These are phyloP conservation scores for Saksenaea vasiformis DNA, from an alignment of 371 early-diverging fungal genomes.

Conservation along the genomic window DNA sequence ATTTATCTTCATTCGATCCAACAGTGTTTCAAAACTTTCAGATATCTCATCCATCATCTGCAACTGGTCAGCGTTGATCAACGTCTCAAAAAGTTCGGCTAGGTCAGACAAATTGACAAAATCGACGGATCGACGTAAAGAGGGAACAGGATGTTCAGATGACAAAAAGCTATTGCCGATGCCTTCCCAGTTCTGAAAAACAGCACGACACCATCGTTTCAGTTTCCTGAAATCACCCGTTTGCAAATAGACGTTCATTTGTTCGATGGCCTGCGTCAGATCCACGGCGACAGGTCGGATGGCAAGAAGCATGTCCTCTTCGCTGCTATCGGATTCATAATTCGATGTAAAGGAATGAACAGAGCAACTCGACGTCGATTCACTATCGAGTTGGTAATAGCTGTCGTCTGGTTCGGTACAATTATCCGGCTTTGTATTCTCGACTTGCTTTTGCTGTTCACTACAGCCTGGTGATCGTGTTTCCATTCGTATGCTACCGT, in stretches of 20 bases:
- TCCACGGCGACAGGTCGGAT: slow-evolving; percentile 29
- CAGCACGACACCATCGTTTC: slow-evolving; percentile 33
- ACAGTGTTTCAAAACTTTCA: slow-evolving; percentile 41
- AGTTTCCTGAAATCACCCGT: slow-evolving; percentile 4
- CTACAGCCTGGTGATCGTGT: background rate
- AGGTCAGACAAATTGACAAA: slow-evolving; percentile 6
- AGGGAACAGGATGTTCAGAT: background rate
- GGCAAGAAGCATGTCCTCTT: slow-evolving; percentile 29
- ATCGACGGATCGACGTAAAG: slow-evolving; percentile 2
- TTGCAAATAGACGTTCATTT: slow-evolving; percentile 14
- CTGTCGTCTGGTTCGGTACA: slow-evolving; percentile 11
- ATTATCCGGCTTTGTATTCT: background rate
- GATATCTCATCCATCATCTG: slow-evolving; percentile 27
- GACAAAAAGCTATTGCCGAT: slow-evolving; percentile 42
- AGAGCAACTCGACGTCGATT: background rate
- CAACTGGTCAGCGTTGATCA: slow-evolving; percentile 10
- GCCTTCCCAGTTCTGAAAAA: slow-evolving; percentile 53
- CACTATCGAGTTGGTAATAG: slow-evolving; percentile 32
- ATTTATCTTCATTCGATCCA: slow-evolving; percentile 45
- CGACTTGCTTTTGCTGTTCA: background rate
- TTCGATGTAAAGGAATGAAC: background rate
- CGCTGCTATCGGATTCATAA: slow-evolving; percentile 19
- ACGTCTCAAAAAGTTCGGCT: slow-evolving; percentile 6
- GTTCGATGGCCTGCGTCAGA: slow-evolving; percentile 18
- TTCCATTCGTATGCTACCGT: background rate